Conservation (phyloP, 2,329 filamentous ascomycete species). For the Aspergillus chevalieri region DNA sequence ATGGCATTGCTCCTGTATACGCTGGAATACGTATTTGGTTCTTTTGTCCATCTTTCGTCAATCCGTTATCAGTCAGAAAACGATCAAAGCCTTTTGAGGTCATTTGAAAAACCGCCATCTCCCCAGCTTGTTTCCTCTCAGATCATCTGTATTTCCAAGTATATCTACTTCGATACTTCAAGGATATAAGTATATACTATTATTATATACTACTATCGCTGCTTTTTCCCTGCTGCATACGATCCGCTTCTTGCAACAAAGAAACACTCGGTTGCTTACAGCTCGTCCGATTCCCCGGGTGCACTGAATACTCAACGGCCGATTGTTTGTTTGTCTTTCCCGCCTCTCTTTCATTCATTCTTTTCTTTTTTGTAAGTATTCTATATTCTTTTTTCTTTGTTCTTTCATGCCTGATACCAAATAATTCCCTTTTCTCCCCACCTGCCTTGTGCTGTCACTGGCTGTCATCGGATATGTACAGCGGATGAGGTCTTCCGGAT, state of each 20-base stretch:
- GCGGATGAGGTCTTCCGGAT: neutral
- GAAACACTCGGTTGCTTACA: neutral
- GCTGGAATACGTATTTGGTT: neutral
- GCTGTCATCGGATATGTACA: neutral
- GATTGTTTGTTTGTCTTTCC: neutral
- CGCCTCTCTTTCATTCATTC: neutral
- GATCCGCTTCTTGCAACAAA: neutral
- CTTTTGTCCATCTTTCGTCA: slow-evolving; percentile 3
- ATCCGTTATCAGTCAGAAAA: slow-evolving; percentile 2
- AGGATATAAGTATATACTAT: neutral
- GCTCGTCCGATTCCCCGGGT: neutral
- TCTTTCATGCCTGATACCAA: neutral
- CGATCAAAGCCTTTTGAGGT: neutral
- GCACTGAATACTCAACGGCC: neutral
- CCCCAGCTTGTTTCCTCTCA: neutral
- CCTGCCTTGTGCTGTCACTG: no score
- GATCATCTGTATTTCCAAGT: neutral
- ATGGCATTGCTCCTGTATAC: no score
- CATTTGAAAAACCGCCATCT: neutral
- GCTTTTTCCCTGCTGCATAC: neutral
- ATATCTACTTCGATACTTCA: neutral
- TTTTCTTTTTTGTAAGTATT: no score
- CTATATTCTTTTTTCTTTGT: no score
- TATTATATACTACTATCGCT: neutral
- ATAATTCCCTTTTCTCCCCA: neutral